phyloP scores from a whole-genome alignment of 148 eudicot genomes.

The Suaeda aralocaspica region DNA sequence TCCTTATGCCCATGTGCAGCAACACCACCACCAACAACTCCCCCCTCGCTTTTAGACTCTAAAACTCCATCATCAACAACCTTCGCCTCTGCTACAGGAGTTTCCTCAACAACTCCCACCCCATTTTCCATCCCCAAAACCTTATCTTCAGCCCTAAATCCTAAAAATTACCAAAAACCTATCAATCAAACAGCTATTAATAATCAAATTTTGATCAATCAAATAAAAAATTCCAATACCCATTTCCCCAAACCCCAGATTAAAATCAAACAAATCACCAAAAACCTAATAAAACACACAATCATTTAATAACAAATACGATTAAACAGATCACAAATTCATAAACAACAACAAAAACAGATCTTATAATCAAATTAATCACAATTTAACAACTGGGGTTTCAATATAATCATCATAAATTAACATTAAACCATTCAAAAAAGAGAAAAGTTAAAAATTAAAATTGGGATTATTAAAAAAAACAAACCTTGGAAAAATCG shows the following conservation, averaged over 20 bases:
- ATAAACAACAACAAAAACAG: background rate
- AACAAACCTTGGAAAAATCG: slow-evolving; percentile 22
- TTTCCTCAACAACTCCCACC: slow-evolving; percentile 36
- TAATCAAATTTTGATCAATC: background rate
- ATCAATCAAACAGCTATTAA: slow-evolving; percentile 18
- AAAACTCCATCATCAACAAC: slow-evolving; percentile 29
- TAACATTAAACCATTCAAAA: no score
- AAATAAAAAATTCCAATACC: background rate
- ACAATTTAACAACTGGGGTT: background rate
- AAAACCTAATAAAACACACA: background rate
- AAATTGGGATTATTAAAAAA: no score
- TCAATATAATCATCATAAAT: background rate
- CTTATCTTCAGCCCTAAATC: slow-evolving; percentile 18
- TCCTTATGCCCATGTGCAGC: slow-evolving; percentile 36
- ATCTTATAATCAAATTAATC: slow-evolving; percentile 12
- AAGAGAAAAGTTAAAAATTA: no score
- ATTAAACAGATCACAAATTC: background rate
- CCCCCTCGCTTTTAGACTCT: slow-evolving; percentile 32
- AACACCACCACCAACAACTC: slow-evolving; percentile 3
- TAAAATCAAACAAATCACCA: background rate
- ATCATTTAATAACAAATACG: background rate
- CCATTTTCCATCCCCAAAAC: slow-evolving; percentile 63
- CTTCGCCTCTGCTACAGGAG: slow-evolving; percentile 27
- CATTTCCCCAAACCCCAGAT: background rate
- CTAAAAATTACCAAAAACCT: slow-evolving; percentile 29